Base-by-base conservation (phyloP, 192 early-diverging fungal genomes). In the Entomortierella chlamydospora region DNA sequence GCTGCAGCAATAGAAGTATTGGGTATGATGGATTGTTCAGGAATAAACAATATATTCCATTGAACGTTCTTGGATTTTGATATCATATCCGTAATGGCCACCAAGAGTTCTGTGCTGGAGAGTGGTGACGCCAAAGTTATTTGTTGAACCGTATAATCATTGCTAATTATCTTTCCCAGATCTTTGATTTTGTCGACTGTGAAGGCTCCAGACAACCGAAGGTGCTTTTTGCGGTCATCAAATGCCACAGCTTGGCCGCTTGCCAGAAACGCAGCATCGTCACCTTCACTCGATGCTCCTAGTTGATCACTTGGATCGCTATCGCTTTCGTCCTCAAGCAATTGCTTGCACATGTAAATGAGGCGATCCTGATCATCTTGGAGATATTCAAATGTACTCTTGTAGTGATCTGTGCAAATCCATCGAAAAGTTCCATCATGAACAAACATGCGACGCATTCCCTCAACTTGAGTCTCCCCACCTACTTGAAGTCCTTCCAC, bases 141-240 rank as follows among this genome's bases (percentile, higher is more conserved):
- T 23, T 62, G 43, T 17, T 72, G 70, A 17, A 64, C 34, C 61
- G 51, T 64, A 12, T 64, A 57, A 5, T 29, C 62, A 11, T 20
- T 28, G 13, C n/a, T 45, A 23, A 72, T 54, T 1, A 64, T 42
- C 1, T 7, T 23, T 29, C 30, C 33, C 23, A 72, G 31, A 12
- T 37, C 34, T n/a, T 33, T n/a, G 20, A 64, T 34, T n/a, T 57
- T 37, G 29, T 34, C 9, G 20, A 30, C 26, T n/a, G 53, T 37
- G 8, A 57, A 26, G 3, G 25, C 10, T 0, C 56, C 45, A n/a
- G 31, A 23, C 17, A 72, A 22, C 33, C 18, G 55, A 22, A 72
- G 70, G 18, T 64, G 70, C 53, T 64, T 64, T 18, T 15, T 64
- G 1, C 34, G 61, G 47, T 72, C 61, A 23, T 72, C 70, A 22